A percentile compares a stretch with the other conserved stretches of the same genome.
Conservation (phyloP, 2,329 filamentous ascomycete genomes). For the Ophiostoma novo-ulmi region DNA sequence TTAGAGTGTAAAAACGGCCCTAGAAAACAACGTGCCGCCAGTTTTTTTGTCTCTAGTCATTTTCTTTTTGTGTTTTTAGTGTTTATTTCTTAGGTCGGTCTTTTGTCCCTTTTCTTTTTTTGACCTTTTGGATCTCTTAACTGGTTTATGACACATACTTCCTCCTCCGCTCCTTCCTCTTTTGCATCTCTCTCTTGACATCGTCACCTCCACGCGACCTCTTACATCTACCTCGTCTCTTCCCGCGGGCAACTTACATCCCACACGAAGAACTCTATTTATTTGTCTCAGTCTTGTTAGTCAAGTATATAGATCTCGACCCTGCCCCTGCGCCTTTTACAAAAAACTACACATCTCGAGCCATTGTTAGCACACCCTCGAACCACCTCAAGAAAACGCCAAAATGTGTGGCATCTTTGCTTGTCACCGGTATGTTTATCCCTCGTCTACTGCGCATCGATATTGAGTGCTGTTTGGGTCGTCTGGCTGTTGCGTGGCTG, state of each 20-base stretch:
- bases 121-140: not conserved
- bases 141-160: slow-evolving; percentile 12
- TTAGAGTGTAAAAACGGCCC: slow-evolving; percentile 19
- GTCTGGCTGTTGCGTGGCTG: not conserved
- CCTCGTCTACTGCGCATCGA: not conserved
- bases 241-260: slow-evolving; percentile 14
- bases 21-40: slow-evolving; percentile 22
- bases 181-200: slow-evolving; percentile 13
- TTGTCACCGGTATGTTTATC: slow-evolving; percentile 70
- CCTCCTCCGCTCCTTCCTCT: not conserved
- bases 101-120: slow-evolving; percentile 9
- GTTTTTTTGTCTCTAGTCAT: slow-evolving; percentile 7
- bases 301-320: slow-evolving; percentile 17
- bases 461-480: not conserved
- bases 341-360: slow-evolving; percentile 4
- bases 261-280: slow-evolving; percentile 15
- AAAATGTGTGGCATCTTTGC: slow-evolving; percentile 95
- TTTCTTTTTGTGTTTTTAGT: not conserved
- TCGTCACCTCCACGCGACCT: slow-evolving; percentile 21
- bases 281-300: not conserved
- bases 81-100: slow-evolving; percentile 14
- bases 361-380: not conserved
- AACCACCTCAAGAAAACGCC: slow-evolving; percentile 19
- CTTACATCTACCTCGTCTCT: slow-evolving; percentile 14
- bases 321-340: not conserved